Percentiles rank a stretch among this genome's conserved stretches.
phyloP scores from a whole-genome alignment of 2,329 filamentous ascomycete species.

The Remersonia thermophila region DNA sequence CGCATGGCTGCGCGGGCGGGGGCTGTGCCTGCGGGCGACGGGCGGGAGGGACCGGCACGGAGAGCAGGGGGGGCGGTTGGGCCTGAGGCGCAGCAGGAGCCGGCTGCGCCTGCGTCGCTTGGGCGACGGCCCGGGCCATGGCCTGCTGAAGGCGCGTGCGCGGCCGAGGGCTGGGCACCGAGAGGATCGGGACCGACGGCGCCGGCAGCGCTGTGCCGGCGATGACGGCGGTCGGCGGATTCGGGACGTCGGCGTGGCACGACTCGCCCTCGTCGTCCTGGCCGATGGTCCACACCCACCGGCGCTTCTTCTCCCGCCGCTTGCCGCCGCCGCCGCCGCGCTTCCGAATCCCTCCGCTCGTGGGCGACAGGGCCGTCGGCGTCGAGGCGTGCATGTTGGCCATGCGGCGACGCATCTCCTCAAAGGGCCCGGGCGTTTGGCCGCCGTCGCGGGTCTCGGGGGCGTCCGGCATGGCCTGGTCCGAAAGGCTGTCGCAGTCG shows the following conservation, averaged over 20 bases:
- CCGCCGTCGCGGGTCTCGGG: constrained; percentile 46
- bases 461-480: constrained; percentile 38
- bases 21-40: too few species aligned
- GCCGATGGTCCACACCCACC: constrained; percentile 56
- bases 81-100: not conserved
- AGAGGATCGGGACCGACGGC: constrained; percentile 14
- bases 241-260: constrained; percentile 17
- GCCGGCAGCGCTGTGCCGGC: constrained; percentile 1
- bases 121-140: constrained; percentile 4
- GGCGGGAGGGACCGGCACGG: too few species aligned
- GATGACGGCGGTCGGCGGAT: not conserved
- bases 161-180: constrained; percentile 13
- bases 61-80: not conserved
- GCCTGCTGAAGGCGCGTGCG: constrained; percentile 11
- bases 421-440: constrained; percentile 50
- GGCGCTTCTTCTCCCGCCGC: constrained; percentile 50
- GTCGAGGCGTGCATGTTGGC: constrained; percentile 33
- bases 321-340: constrained; percentile 28
- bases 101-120: not conserved
- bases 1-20: too few species aligned
- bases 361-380: constrained; percentile 25
- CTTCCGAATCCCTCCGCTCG: constrained; percentile 36
- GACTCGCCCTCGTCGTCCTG: constrained; percentile 35
- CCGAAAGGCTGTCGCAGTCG: constrained; percentile 32
- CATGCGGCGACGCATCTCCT: constrained; percentile 49